Evolutionary conservation across 495 filamentous ascomycete species (phyloP).

Genomic region (Mytilinidion resinicola): DNA sequence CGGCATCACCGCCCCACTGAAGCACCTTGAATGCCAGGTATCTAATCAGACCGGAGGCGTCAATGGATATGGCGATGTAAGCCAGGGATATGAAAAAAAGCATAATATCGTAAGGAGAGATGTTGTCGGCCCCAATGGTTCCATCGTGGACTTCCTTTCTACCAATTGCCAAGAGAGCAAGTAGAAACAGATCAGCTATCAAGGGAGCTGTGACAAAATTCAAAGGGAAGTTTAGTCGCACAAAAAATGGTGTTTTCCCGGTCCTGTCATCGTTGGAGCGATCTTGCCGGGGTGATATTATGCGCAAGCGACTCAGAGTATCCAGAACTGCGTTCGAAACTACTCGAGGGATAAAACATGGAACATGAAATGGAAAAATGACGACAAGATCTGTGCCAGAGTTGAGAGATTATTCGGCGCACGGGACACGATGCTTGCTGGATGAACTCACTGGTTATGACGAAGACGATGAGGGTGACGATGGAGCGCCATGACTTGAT

Average conservation of each 20-base stretch:
- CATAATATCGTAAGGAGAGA: conserved; percentile 60
- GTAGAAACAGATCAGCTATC: conserved; percentile 58
- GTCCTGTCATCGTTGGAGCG: conserved; percentile 12
- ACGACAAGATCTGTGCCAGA: conserved; percentile 45
- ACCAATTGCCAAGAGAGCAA: conserved; percentile 58
- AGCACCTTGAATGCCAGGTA: conserved; percentile 62
- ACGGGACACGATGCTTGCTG: too few species aligned
- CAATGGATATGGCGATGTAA: conserved; percentile 68
- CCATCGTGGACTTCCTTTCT: conserved; percentile 55
- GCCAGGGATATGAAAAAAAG: conserved; percentile 63
- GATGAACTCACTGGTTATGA: conserved; percentile 42
- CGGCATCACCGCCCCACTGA: conserved; percentile 54
- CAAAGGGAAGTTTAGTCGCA: conserved; percentile 50
- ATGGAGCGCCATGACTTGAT: conserved; percentile 58
- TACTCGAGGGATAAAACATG: conserved; percentile 47
- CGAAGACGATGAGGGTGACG: conserved; percentile 56
- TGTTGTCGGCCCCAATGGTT: conserved; percentile 53
- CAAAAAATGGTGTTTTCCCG: conserved; percentile 32
- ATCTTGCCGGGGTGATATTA: conserved; percentile 42
- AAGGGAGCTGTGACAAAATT: conserved; percentile 62
- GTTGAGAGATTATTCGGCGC: too few species aligned
- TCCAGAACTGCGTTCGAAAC: conserved; percentile 41
- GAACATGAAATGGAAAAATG: conserved; percentile 57
- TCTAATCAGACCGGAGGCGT: conserved; percentile 60
- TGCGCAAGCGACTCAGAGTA: conserved; percentile 40